Evolutionary conservation across 1,284 basidiomycete genomes (phyloP), one percentile per base, ranked within the genome.

Genomic region (Vanrija pseudolonga): DNA sequence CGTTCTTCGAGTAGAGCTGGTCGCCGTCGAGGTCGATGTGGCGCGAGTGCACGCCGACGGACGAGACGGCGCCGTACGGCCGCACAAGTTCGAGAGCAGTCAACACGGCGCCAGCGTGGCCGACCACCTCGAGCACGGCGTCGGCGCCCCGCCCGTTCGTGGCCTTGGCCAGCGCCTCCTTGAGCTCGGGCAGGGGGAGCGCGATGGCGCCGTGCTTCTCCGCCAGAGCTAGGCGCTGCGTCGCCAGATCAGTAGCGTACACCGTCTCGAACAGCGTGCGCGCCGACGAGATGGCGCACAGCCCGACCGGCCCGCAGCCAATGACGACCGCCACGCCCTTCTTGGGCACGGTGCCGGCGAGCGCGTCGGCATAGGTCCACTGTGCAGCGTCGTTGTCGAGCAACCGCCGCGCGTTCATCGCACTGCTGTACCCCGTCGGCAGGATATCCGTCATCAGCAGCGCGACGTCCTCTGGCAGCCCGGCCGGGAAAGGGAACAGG

Each of bases 11-110:
- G 74, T 94, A 95, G 41, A 89, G 72, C 43, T 84, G 77, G 8
- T 68, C 67, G 6, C 79, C 80, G 6, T 69, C 61, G 18, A 80
- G 52, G 1, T 65, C 50, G 47, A 68, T 45, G 9, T 57, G 57
- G 28, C 57, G 54, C 32, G 55, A 63, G 63, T 78, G 76, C 15
- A 89, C 87, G 6, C 90, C 90, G 19, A 90, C 87, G 6, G 86
- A 89, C 32, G 81, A 82, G 56, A 94, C 84, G 14, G 85, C 84
- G 6, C 90, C 91, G 65, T 88, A 91, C 2, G 88, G 84, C 32
- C 88, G 82, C 28, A 90, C 85, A 39, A 94, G 79, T 15, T 87
- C 81, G 64, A 90, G 86, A 1, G 88, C 83, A n/a, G 88, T 80
- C 15, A 79, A 77, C 20, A 93, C 75, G 0, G 90, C 89, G 40